Base-by-base conservation (phyloP, 139 green algal genomes). In the Pleodorina starrii region DNA sequence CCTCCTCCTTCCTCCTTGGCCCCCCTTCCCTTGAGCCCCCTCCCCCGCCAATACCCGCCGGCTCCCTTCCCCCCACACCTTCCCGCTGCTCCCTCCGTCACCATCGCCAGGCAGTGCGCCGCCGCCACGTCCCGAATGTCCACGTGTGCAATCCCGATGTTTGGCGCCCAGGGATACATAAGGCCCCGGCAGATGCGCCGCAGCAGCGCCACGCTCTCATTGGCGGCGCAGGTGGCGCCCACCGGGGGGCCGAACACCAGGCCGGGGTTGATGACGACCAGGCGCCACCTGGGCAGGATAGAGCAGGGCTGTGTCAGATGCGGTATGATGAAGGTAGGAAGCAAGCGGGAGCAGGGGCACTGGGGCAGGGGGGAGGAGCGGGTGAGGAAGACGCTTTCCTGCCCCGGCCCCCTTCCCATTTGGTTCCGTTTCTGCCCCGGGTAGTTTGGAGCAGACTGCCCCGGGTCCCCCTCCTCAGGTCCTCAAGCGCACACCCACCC, bases 51-150 rank as follows among this genome's bases (percentile, higher is more conserved):
- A 21, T 12, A 7, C 54, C 5, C 7, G 6, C 29, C 6, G 6
- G 6, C 2, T 66, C 6, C 54, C 50, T 17, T 17, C 17, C 50
- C 14, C 50, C 17, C 59, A 71, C 72, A 95, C 40, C 93, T 89
- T 23, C 93, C 91, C 0, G 73, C 63, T 5, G 89, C 92, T n/a
- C 48, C 59, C 9, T 93, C 91, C 32, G 43, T 90, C 38, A 95
- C 35, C 87, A 92, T 90, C 5, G 94, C 94, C 71, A 94, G 85
- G 9, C 59, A 68, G 88, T 96, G 94, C 11, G 91, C 94, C 0
- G 87, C 88, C 0, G 94, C 94, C 35, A 95, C 90, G 71, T 96
- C 93, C 16, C 92, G 90, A 25, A 96, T 81, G 35, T 96, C 94
- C 25, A 94, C 92, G 25, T 84, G 46, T 29, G 84, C 59, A 32